phyloP scores from a whole-genome alignment of 768 basidiomycete genomes.

The Panaeolus papilionaceus region DNA sequence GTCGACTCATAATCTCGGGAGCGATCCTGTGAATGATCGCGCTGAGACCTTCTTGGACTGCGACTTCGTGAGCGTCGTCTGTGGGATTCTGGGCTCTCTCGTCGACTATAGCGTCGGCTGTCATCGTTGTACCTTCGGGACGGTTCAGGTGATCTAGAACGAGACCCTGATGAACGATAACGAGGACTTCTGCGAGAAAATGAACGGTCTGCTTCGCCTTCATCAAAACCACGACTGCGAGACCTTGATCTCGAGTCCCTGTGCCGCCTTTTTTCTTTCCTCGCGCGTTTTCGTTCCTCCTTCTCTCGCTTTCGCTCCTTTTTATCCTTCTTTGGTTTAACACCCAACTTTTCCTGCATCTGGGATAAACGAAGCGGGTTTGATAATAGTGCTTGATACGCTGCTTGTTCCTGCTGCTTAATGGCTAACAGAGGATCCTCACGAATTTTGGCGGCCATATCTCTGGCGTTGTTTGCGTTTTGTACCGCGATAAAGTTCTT shows the following conservation, averaged over 20 bases:
- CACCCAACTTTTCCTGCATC: constrained; percentile 82
- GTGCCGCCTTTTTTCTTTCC: constrained; percentile 44
- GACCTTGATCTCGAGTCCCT: constrained; percentile 29
- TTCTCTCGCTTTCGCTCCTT: constrained; percentile 62
- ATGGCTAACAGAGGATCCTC: constrained; percentile 98
- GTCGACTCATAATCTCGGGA: constrained; percentile 32
- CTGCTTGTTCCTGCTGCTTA: constrained; percentile 96
- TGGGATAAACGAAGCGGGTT: constrained; percentile 87
- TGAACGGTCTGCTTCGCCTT: neutral
- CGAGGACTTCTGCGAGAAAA: constrained; percentile 16
- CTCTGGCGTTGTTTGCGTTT: constrained; percentile 89
- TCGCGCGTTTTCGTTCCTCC: constrained; percentile 50
- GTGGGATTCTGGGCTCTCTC: neutral
- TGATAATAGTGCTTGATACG: constrained; percentile 83
- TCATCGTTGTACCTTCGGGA: neutral
- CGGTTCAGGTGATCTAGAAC: constrained; percentile 20
- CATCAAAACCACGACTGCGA: neutral
- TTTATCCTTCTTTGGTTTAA: constrained; percentile 81
- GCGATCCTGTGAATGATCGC: constrained; percentile 22
- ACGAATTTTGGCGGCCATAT: constrained; percentile 91
- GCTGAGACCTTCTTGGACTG: constrained; percentile 20
- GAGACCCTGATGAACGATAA: constrained; percentile 9
- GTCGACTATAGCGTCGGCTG: neutral
- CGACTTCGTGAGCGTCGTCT: constrained; percentile 22
- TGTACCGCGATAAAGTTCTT: constrained; percentile 95